Base-by-base conservation (phyloP, 441 rosid species). In the Mallotus japonicus region DNA sequence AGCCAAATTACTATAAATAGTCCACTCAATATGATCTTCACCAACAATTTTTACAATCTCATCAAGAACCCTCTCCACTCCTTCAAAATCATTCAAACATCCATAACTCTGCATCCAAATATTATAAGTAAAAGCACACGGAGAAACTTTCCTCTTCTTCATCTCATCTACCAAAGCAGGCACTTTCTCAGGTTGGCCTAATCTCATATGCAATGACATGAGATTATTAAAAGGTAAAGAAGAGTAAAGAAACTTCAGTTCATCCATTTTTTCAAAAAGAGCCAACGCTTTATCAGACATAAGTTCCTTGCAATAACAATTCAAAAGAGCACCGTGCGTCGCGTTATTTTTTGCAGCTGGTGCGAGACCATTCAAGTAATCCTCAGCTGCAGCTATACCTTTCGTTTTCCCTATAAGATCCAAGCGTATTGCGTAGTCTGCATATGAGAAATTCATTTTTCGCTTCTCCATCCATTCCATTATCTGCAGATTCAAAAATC, bases 391-490 rank as follows among this genome's bases (percentile, higher is more conserved):
- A 66, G 76, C 73, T 69, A 87, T 40, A 55, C 96, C 95, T 78
- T 84, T 84, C 46, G 77, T 71, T 72, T 87, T 90, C 12, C 86
- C 88, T 13, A 84, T 69, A 69, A 92, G 89, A 85, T 90, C 93
- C 69, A 92, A 53, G 19, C 79, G 82, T 2, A 83, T 34, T 0
- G 90, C 96, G 70, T 80, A 73, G 32, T 92, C 92, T 0, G 81
- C 24, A 28, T 59, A 17, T 2, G 86, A 77, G 9, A 88, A 75
- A 11, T 77, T 62, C 73, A 92, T 76, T 59, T 87, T 85, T 81
- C 87, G 85, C 81, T 51, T 89, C 90, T 87, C 90, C 92, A 92
- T 92, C 97, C 97, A 92, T 54, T 88, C 89, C 84, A 89, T 81
- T 62, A 89, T 81, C 99, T 90, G 72, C 72, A 77, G 22, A 40